These are phyloP conservation scores for Thoreauomyces humboldtii DNA, from an alignment of 192 early-diverging fungal species.

Conservation along the genomic window DNA sequence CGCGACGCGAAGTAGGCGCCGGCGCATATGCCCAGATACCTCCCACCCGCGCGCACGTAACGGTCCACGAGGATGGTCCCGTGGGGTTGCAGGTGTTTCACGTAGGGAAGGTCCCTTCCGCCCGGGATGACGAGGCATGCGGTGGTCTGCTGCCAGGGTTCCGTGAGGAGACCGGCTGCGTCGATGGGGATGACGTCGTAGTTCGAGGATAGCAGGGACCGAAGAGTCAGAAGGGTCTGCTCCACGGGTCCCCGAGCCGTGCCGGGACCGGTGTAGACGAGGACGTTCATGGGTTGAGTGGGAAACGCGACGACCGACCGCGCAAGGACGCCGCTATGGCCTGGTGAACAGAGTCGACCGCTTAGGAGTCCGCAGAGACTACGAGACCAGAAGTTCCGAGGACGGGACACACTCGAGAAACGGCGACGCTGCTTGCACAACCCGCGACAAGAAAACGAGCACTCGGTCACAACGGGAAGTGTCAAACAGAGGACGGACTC, in stretches of 20 bases:
- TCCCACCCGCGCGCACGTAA: conserved; percentile 59
- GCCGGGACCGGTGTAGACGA: conserved; percentile 82
- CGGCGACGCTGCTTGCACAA: too few relatives aligned
- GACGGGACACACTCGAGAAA: too few relatives aligned
- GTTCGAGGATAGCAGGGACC: conserved; percentile 67
- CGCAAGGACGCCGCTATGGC: too few relatives aligned
- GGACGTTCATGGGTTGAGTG: conserved; percentile 80
- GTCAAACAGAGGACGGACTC: too few relatives aligned
- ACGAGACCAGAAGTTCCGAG: too few relatives aligned
- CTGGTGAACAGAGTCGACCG: too few relatives aligned
- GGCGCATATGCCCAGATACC: conserved; percentile 90
- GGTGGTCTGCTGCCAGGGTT: conserved; percentile 89
- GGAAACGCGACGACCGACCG: too few relatives aligned
- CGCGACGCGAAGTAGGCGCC: conserved; percentile 81
- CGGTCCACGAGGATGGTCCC: conserved; percentile 63
- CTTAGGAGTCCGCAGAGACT: too few relatives aligned
- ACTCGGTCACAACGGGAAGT: too few relatives aligned
- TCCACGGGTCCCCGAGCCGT: conserved; percentile 58
- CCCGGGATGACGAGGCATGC: conserved; percentile 86
- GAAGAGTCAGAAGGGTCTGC: conserved; percentile 69
- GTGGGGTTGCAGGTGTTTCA: conserved; percentile 51
- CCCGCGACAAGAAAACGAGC: too few relatives aligned
- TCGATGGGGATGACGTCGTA: conserved; percentile 91
- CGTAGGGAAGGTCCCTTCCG: conserved; percentile 82
- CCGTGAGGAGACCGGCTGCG: conserved; percentile 59